These are phyloP conservation scores for Thuidium tamariscinum DNA, from an alignment of 225 moss, liverwort and hornwort genomes.

Conservation along the genomic window DNA sequence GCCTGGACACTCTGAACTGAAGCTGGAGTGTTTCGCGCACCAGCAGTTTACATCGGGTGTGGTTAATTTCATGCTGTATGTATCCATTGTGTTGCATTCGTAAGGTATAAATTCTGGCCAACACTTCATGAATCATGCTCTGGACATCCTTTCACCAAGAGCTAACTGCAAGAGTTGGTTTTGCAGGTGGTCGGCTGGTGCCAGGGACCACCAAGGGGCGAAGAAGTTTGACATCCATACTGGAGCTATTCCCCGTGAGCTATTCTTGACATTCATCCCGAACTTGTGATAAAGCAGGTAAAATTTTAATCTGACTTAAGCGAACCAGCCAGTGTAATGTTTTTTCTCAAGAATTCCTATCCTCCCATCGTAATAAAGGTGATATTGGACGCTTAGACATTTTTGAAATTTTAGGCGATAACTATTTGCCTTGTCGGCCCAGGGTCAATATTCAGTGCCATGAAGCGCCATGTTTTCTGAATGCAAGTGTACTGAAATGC, in stretches of 20 bases:
- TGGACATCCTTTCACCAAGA: not conserved
- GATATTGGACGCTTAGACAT: not conserved
- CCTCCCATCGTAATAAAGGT: not conserved
- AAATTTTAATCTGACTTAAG: not conserved
- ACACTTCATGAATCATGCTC: not conserved
- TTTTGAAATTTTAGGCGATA: not conserved
- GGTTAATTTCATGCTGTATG: not conserved
- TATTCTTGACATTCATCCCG: not conserved
- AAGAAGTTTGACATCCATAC: not conserved
- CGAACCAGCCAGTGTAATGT: not conserved
- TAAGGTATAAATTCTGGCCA: not conserved
- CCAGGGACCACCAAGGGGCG: not conserved
- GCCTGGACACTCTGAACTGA: not conserved
- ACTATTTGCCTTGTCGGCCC: not conserved
- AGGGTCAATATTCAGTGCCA: not conserved
- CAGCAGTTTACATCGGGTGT: not conserved
- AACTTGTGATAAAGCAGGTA: not conserved
- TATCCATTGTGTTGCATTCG: not conserved
- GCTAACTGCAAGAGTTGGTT: not conserved
- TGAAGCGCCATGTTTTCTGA: not conserved
- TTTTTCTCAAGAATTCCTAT: not conserved
- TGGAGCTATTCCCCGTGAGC: constrained; percentile 6
- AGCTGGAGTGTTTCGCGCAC: not conserved
- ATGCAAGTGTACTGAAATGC: not conserved
- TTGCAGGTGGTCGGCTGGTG: constrained; percentile 8